These are phyloP conservation scores for Trypanosomatidae sp. DNA, from an alignment of 208 protist species.

Conservation along the genomic window DNA sequence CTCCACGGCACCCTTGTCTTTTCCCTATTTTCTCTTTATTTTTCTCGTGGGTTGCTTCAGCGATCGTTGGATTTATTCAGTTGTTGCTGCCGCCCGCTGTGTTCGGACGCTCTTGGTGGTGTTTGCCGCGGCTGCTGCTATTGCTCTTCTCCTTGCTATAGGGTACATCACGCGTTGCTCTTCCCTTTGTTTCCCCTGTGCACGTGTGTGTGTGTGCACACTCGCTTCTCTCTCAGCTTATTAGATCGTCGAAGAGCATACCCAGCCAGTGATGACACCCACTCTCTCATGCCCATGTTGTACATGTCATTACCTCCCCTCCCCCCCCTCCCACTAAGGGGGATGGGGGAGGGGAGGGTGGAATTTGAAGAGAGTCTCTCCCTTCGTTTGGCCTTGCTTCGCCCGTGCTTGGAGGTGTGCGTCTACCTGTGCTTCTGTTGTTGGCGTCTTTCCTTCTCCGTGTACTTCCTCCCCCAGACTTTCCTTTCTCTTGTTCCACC, in stretches of 20 bases:
- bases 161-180: too few relatives aligned
- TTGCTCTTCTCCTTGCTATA: too few relatives aligned
- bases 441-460: not conserved
- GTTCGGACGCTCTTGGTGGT: not conserved
- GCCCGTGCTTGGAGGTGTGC: not conserved
- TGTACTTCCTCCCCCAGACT: not conserved
- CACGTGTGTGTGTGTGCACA: not conserved
- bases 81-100: not conserved
- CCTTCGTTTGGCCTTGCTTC: not conserved
- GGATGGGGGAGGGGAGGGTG: not conserved
- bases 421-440: not conserved
- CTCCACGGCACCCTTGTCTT: not conserved
- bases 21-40: not conserved
- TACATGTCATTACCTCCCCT: not conserved
- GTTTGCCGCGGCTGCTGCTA: too few relatives aligned
- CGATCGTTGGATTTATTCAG: not conserved
- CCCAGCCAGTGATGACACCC: too few relatives aligned
- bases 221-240: not conserved
- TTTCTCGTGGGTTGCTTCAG: not conserved
- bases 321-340: too few relatives aligned
- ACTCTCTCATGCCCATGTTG: not conserved
- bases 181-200: not conserved
- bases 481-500: not conserved
- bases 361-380: not conserved
- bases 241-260: not conserved